Base-by-base conservation (phyloP, 2,329 filamentous ascomycete species). In the Trichothecium roseum region DNA sequence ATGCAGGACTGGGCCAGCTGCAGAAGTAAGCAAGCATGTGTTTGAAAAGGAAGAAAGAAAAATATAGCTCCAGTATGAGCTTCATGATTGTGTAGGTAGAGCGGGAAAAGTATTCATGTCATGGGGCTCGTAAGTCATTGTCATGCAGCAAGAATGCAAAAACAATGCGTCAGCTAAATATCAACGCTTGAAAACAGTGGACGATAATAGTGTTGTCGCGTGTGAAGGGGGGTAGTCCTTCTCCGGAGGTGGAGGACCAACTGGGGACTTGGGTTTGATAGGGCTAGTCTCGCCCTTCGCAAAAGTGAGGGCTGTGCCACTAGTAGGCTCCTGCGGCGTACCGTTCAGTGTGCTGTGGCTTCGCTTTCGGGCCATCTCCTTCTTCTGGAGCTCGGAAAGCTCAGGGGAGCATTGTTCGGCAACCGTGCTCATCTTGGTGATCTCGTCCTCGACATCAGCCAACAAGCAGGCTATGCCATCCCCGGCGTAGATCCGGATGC, bases 401-500 rank as follows among this genome's bases (percentile, higher is more conserved):
- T 38, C 42, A 32, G 30, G 34, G 37, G 46, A 41, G 13, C 30
- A 22, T 22, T 46, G 39, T 4, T 40, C 42, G 18, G 39, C 40
- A 18, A 43, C 42, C 31, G 40, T 45, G 43, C 51, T 52, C 49
- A 63, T 57, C 38, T 54, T 57, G 35, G 50, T 54, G 35, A 60
- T 57, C 34, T 62, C 58, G 31, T 56, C 50, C 53, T 83, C 77
- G 12, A 83, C 78, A 43, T 83, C 78, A 2, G 72, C 74, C 28
- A 84, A 62, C 2, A 84, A 63, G 3, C 73, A 69, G 43, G 78
- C 81, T 8, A 84, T 70, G 32, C 81, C 77, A 40, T 74, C 72
- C 39, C 78, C 78, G 16, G 76, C 77, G 43, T 82, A 83, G 44
- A 83, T 68, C 16, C 73, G 72, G 40, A 82, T 82, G 50, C 76